These are phyloP conservation scores for Paralagenidium karlingii DNA, from an alignment of 352 stramenopile genomes.

Conservation along the genomic window DNA sequence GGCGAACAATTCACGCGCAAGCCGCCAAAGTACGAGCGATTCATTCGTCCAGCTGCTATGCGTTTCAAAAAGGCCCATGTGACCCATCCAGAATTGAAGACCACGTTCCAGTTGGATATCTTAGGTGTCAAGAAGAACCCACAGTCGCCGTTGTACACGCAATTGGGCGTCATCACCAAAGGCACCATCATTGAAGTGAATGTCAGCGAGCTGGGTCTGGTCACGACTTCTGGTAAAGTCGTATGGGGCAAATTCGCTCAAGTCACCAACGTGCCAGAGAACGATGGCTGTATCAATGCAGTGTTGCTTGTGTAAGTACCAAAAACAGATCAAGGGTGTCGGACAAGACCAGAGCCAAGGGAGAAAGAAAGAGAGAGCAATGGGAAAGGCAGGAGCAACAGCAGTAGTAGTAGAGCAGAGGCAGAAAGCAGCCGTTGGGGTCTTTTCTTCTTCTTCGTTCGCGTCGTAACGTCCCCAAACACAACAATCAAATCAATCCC, in stretches of 20 bases:
- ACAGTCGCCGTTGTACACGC: constrained; percentile 92
- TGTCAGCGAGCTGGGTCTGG: constrained; percentile 97
- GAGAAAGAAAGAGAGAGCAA: no score
- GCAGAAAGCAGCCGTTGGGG: no score
- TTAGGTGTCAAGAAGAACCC: constrained; percentile 99
- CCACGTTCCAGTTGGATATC: constrained; percentile 99
- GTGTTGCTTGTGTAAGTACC: constrained; percentile 93
- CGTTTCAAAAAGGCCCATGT: constrained; percentile 99
- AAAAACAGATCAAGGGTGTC: no score
- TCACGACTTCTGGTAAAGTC: constrained; percentile 98
- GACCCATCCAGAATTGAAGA: constrained; percentile 99
- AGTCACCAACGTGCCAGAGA: constrained; percentile 99
- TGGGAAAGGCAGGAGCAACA: no score
- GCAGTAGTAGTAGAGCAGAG: no score
- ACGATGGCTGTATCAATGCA: constrained; percentile 99
- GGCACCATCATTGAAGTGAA: constrained; percentile 98
- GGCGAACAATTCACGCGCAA: constrained; percentile 99
- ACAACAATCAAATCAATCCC: no score
- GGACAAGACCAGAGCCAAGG: no score
- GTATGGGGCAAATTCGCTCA: constrained; percentile 99
- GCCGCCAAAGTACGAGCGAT: constrained; percentile 99
- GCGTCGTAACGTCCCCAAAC: no score
- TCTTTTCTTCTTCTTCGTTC: no score
- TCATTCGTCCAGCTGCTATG: constrained; percentile 98
- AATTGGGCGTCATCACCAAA: constrained; percentile 99